A percentile compares a stretch with the other conserved stretches of the same genome.
Conservation (phyloP, 306 rosid genomes). For the Vigna hirtella region DNA sequence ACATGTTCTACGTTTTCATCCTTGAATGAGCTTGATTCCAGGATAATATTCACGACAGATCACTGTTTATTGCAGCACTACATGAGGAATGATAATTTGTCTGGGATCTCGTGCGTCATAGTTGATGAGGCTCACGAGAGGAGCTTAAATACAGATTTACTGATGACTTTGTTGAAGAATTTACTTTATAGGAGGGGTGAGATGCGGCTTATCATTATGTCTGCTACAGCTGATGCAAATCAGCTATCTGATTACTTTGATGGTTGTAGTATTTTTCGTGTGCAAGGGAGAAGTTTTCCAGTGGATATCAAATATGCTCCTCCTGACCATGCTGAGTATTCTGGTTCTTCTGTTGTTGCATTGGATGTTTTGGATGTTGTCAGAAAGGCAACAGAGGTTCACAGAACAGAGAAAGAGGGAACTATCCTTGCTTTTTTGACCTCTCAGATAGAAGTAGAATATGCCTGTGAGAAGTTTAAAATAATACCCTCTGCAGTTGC, state of each 20-base stretch:
- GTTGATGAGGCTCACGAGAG: constrained; percentile 98
- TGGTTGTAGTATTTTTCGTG: constrained; percentile 73
- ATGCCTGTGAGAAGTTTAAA: constrained; percentile 81
- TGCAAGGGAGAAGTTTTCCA: constrained; percentile 87
- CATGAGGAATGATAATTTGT: constrained; percentile 69
- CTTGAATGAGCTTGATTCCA: constrained; percentile 52
- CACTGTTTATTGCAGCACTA: constrained; percentile 90
- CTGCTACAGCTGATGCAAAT: constrained; percentile 89
- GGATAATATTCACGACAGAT: constrained; percentile 83
- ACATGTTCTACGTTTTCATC: constrained; percentile 63
- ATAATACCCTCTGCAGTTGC: constrained; percentile 69
- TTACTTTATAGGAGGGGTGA: constrained; percentile 65
- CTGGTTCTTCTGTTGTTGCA: constrained; percentile 53
- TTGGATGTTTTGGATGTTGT: constrained; percentile 72
- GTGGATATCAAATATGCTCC: constrained; percentile 83
- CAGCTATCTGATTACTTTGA: constrained; percentile 81
- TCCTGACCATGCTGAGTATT: constrained; percentile 43
- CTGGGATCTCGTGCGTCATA: constrained; percentile 76
- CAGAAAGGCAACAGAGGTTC: constrained; percentile 74
- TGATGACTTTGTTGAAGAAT: constrained; percentile 76
- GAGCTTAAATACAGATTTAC: constrained; percentile 92
- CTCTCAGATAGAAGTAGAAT: constrained; percentile 96
- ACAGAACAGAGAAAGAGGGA: constrained; percentile 73
- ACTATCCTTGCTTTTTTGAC: constrained; percentile 92
- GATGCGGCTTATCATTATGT: constrained; percentile 88